Conservation (phyloP, 805 yeast species). For the Yamadazyma endophytica region DNA sequence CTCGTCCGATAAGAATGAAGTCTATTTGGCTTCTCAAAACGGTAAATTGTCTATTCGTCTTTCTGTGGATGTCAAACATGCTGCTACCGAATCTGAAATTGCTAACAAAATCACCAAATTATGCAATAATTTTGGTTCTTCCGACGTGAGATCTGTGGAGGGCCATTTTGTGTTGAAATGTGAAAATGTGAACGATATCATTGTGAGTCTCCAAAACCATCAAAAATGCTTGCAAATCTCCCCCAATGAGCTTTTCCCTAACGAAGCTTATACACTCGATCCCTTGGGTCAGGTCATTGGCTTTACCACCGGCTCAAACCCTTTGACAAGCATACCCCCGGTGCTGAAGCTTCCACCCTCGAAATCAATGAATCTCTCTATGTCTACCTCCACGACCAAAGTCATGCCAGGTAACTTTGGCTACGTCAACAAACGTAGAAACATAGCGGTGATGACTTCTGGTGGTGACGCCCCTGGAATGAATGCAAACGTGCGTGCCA, state of each 20-base stretch:
- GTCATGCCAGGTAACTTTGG: conserved; percentile 10
- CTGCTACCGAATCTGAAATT: conserved; percentile 10
- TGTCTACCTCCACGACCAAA: conserved; percentile 7
- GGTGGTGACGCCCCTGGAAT: conserved; percentile 99
- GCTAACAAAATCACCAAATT: conserved; percentile 12
- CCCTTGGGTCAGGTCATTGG: conserved; percentile 84
- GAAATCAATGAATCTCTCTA: conserved; percentile 10
- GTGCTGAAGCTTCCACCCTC: conserved; percentile 24
- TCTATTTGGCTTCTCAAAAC: conserved; percentile 20
- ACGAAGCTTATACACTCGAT: conserved; percentile 72
- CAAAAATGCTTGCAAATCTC: conserved; percentile 40
- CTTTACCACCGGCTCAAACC: conserved; percentile 60
- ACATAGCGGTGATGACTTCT: conserved; percentile 93
- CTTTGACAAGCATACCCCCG: conserved; percentile 50
- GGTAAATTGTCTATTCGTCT: conserved; percentile 19
- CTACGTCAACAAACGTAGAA: conserved; percentile 28
- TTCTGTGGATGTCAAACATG: conserved; percentile 11
- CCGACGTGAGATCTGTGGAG: conserved; percentile 50
- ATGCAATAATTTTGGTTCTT: conserved; percentile 12
- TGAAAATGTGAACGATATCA: conserved; percentile 33
- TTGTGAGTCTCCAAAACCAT: conserved; percentile 13
- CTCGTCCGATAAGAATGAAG: conserved; percentile 14
- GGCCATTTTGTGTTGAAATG: conserved; percentile 43
- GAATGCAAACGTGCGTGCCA: conserved; percentile 95
- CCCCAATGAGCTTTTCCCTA: conserved; percentile 73